phyloP scores from a whole-genome alignment of 2,329 filamentous ascomycete genomes.

The Fusarium stilboides region DNA sequence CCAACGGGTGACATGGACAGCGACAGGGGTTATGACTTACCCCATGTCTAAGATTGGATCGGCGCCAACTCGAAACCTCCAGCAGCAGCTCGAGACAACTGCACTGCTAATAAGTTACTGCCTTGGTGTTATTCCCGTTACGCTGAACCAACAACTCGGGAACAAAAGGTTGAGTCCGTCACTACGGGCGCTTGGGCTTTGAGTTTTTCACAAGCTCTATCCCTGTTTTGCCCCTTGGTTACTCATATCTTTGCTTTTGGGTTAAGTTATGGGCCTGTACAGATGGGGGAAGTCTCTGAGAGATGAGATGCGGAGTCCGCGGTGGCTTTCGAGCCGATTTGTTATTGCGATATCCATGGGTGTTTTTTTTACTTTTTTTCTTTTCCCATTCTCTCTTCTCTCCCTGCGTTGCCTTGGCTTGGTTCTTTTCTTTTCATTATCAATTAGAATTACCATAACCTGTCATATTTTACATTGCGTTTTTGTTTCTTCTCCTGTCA shows the following conservation, averaged over 20 bases:
- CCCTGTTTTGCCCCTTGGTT: slow-evolving; percentile 9
- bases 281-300: slow-evolving; percentile 25
- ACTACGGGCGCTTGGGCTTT: slow-evolving; percentile 9
- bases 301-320: slow-evolving; percentile 33
- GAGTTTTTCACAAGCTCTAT: not conserved
- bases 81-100: not conserved
- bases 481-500: slow-evolving; percentile 5
- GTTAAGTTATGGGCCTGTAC: slow-evolving; percentile 19
- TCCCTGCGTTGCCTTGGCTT: not conserved
- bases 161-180: not conserved
- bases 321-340: slow-evolving; percentile 31
- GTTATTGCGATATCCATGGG: slow-evolving; percentile 39
- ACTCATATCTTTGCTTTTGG: slow-evolving; percentile 22
- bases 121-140: not conserved
- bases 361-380: slow-evolving; percentile 15
- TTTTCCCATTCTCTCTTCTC: not conserved
- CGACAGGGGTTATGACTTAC: slow-evolving; percentile 12
- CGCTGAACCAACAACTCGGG: slow-evolving; percentile 14
- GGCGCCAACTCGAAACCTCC: slow-evolving; percentile 26
- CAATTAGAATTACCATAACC: slow-evolving; percentile 16
- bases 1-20: slow-evolving; percentile 20
- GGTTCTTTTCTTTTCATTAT: not conserved
- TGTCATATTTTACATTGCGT: slow-evolving; percentile 13
- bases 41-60: slow-evolving; percentile 38
- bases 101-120: not conserved